Evolutionary conservation across 306 rosid species (phyloP), one percentile per base, ranked within the genome.

Genomic region (Quercus gilva): DNA sequence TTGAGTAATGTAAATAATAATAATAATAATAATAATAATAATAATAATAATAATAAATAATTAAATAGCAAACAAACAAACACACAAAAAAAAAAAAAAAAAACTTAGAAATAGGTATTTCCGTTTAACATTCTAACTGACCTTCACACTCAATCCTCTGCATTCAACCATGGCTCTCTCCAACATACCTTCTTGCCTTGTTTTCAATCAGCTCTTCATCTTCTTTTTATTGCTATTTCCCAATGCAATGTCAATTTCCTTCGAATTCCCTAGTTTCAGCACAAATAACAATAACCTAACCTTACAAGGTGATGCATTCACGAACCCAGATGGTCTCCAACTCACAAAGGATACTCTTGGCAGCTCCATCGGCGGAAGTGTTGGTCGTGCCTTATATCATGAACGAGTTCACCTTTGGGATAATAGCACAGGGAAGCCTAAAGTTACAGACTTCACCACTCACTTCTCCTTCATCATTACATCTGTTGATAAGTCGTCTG

Each of bases 371-470:
- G 4, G 4, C 15, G 0, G 4, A 11, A 45, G 52, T 45, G 15
- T 11, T 45, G 52, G 52, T 45, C 52, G 52, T 45, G 52, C 52
- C 65, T 20, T 90, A 1, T 94, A 71, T 3, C 41, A 70, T 0
- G 69, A 80, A 21, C 90, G 90, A 0, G 86, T 94, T 45, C 92
- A 8, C 73, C 84, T 92, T 6, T 90, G 90, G 88, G 92, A 94
- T 11, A 74, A 52, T 64, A n/a, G 25, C 74, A 89, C 92, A 0
- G 74, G 80, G 18, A 78, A 70, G 57, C 81, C 87, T 35, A 58
- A 94, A 1, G 92, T 89, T 29, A 64, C 96, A 5, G 91, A 89
- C 72, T 92, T 92, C 84, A 83, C 86, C 17, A 92, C 98, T 6
- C 97, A 91, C 23, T 89, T 94, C 82, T 67, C 96, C n/a, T 94